phyloP scores from a whole-genome alignment of 202 grass and related monocot species.

The Panicum virgatum region DNA sequence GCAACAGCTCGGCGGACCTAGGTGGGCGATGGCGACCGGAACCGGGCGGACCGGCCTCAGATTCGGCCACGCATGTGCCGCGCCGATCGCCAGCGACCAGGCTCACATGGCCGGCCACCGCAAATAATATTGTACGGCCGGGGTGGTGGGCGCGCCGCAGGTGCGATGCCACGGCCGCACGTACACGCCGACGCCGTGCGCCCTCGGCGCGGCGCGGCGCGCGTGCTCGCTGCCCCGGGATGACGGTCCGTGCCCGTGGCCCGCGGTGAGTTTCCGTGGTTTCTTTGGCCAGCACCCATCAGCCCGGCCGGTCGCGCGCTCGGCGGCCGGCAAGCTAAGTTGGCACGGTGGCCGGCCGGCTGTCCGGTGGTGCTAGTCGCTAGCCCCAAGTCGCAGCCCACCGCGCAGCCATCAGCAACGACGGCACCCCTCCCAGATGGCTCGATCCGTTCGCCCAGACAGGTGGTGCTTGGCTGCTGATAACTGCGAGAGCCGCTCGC shows the following conservation, averaged over 20 bases:
- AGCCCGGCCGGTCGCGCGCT: too few species aligned
- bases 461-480: not conserved
- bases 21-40: not conserved
- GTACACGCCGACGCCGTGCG: not conserved
- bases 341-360: too few species aligned
- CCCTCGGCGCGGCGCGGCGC: too few species aligned
- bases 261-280: not conserved
- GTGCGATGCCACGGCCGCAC: not conserved
- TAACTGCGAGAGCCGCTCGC: not conserved
- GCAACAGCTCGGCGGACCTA: not conserved
- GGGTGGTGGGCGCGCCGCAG: not conserved
- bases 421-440: not conserved
- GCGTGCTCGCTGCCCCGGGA: too few species aligned
- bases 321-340: too few species aligned
- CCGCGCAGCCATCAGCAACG: not conserved
- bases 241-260: too few species aligned
- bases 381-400: too few species aligned
- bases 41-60: slow-evolving; percentile 5
- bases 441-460: not conserved
- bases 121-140: not conserved
- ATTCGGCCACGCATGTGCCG: not conserved
- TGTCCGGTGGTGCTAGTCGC: too few species aligned
- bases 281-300: too few species aligned
- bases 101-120: slow-evolving; percentile 7
- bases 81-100: not conserved